phyloP scores from a whole-genome alignment of 2,329 filamentous ascomycete species.

The Graphilbum ipis-grandicollis region DNA sequence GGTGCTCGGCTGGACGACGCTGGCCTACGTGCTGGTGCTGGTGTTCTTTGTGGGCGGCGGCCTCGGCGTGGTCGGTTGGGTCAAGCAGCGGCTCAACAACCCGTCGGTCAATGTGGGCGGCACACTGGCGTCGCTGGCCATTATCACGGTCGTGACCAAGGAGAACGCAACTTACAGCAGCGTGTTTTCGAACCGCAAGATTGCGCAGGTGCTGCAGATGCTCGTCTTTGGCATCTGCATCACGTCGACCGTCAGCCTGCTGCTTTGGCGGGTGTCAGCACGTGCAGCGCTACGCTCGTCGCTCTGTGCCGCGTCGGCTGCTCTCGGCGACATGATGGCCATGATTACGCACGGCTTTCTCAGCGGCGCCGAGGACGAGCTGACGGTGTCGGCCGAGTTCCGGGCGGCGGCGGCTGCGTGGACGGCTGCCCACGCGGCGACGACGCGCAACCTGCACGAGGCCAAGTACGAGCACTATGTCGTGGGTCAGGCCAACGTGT shows the following conservation, averaged over 20 bases:
- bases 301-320: slow-evolving; percentile 55
- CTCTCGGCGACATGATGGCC: slow-evolving; percentile 65
- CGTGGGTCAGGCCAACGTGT: slow-evolving; percentile 61
- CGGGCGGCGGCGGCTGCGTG: slow-evolving; percentile 43
- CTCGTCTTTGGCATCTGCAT: slow-evolving; percentile 59
- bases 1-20: slow-evolving; percentile 42
- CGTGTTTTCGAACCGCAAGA: slow-evolving; percentile 65
- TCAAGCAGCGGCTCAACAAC: slow-evolving; percentile 62
- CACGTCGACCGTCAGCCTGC: slow-evolving; percentile 56
- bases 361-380: slow-evolving; percentile 62
- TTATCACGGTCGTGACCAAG: slow-evolving; percentile 81
- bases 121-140: slow-evolving; percentile 71
- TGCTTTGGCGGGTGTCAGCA: slow-evolving; percentile 66
- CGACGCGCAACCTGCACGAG: slow-evolving; percentile 66
- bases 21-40: slow-evolving; percentile 67
- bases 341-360: slow-evolving; percentile 72
- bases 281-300: slow-evolving; percentile 55
- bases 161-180: slow-evolving; percentile 75
- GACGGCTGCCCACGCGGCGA: slow-evolving; percentile 46
- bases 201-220: slow-evolving; percentile 70
- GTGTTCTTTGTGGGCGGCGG: slow-evolving; percentile 74
- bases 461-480: slow-evolving; percentile 82
- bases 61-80: slow-evolving; percentile 75
- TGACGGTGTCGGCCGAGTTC: slow-evolving; percentile 46
- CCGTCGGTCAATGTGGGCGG: slow-evolving; percentile 72